phyloP scores from a whole-genome alignment of 495 filamentous ascomycete genomes.

The Cercophora newfieldiana region DNA sequence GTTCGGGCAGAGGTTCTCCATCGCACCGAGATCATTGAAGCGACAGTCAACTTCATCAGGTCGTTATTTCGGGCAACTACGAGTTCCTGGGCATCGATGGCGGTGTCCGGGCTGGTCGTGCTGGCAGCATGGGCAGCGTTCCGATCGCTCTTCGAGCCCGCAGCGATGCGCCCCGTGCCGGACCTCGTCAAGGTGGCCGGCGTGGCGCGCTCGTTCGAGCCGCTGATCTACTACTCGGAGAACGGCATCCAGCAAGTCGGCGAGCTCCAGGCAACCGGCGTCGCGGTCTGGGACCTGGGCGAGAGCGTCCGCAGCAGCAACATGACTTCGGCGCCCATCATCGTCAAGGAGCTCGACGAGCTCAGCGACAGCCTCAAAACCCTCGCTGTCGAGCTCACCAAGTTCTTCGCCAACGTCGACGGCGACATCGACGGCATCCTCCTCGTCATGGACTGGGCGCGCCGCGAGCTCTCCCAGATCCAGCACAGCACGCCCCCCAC shows the following conservation, averaged over 20 bases:
- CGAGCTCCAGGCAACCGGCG: conserved; percentile 81
- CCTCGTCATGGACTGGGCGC: conserved; percentile 93
- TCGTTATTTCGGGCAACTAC: conserved; percentile 56
- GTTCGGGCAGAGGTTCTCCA: conserved; percentile 85
- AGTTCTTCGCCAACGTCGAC: conserved; percentile 89
- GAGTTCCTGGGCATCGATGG: conserved; percentile 65
- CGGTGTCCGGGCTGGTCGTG: conserved; percentile 53
- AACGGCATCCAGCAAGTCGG: conserved; percentile 80
- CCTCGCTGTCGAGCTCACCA: conserved; percentile 75
- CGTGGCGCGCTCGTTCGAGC: conserved; percentile 85
- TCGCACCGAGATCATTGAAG: conserved; percentile 79
- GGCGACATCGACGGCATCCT: conserved; percentile 89
- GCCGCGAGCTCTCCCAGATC: conserved; percentile 67
- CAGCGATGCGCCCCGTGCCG: conserved; percentile 66
- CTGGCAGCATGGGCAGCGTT: conserved; percentile 61
- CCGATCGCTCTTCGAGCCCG: conserved; percentile 67
- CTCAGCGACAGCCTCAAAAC: conserved; percentile 80
- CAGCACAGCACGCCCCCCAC: conserved; percentile 52
- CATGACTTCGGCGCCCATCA: conserved; percentile 82
- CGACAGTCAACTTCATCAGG: conserved; percentile 63
- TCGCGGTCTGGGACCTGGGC: conserved; percentile 89
- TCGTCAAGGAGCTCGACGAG: conserved; percentile 79
- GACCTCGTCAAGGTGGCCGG: conserved; percentile 88
- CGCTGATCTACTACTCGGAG: conserved; percentile 88
- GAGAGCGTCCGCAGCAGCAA: conserved; percentile 86